A percentile compares a stretch with the other conserved stretches of the same genome.
Conservation (phyloP, 2,329 filamentous ascomycete genomes). For the Tolypocladium endophyticum region DNA sequence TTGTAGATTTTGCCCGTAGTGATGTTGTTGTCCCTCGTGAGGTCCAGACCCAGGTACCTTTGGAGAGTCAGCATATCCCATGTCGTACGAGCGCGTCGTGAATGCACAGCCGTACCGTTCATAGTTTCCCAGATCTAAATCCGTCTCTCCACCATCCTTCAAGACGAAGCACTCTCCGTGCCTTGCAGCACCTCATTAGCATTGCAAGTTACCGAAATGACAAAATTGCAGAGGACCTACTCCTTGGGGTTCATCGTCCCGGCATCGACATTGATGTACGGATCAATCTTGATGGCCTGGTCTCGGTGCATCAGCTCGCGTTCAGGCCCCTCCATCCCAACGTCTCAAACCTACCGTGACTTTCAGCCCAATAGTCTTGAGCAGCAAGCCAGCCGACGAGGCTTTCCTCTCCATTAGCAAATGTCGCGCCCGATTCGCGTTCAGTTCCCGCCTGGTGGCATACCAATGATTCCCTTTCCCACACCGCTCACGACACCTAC, state of each 20-base stretch:
- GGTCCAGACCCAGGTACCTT: constrained; percentile 65
- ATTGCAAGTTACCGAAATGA: not conserved
- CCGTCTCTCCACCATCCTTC: constrained; percentile 59
- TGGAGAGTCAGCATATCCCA: not conserved
- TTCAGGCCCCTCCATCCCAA: not conserved
- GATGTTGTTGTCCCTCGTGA: constrained; percentile 87
- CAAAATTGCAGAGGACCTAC: constrained; percentile 6
- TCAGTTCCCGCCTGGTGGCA: not conserved
- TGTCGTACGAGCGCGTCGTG: not conserved
- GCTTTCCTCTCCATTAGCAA: constrained; percentile 26
- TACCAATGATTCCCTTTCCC: constrained; percentile 29
- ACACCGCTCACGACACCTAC: constrained; percentile 33
- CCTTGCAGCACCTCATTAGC: constrained; percentile 26
- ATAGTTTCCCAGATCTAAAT: constrained; percentile 48
- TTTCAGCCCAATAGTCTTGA: constrained; percentile 15
- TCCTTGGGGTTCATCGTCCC: constrained; percentile 19
- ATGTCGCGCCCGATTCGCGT: not conserved
- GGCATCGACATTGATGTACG: constrained; percentile 32
- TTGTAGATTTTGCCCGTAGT: constrained; percentile 96
- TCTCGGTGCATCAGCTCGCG: not conserved
- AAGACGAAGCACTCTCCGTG: constrained; percentile 88
- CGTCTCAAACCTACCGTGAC: constrained; percentile 7
- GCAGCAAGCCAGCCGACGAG: constrained; percentile 54
- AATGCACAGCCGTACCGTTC: constrained; percentile 24
- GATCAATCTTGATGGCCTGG: constrained; percentile 28